These are phyloP conservation scores for Thelonectria blattea DNA, from an alignment of 2,329 filamentous ascomycete genomes.

Conservation along the genomic window DNA sequence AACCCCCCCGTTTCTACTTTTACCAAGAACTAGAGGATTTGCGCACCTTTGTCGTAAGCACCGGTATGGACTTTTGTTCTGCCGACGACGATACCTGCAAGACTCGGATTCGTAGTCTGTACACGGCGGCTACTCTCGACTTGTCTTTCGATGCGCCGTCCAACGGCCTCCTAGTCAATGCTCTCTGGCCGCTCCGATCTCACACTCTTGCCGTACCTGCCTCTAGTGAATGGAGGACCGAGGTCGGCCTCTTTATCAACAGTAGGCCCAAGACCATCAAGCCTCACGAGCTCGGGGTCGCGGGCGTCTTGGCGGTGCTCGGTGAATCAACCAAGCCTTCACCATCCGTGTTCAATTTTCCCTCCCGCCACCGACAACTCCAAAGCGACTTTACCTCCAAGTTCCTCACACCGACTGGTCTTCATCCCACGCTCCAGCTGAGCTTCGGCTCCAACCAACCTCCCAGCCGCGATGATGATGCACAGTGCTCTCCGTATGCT, in stretches of 20 bases:
- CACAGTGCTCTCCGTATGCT: constrained; percentile 74
- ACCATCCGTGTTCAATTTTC: constrained; percentile 82
- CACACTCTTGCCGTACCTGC: constrained; percentile 50
- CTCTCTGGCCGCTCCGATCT: constrained; percentile 62
- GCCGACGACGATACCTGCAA: constrained; percentile 55
- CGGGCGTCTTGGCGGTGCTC: constrained; percentile 79
- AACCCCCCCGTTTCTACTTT: constrained; percentile 68
- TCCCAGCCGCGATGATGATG: constrained; percentile 57
- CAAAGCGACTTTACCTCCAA: constrained; percentile 62
- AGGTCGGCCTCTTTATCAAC: constrained; percentile 79
- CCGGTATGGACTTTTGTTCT: constrained; percentile 59
- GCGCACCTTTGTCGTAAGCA: constrained; percentile 58
- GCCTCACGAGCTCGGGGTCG: constrained; percentile 76
- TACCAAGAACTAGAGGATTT: constrained; percentile 69
- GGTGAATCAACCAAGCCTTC: constrained; percentile 76
- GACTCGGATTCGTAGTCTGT: constrained; percentile 50
- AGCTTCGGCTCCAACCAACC: constrained; percentile 60
- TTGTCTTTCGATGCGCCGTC: constrained; percentile 76
- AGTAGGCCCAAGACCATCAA: constrained; percentile 66
- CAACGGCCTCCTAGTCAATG: constrained; percentile 68
- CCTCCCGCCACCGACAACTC: constrained; percentile 74
- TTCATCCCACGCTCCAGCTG: constrained; percentile 82
- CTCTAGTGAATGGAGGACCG: constrained; percentile 63
- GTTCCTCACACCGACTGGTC: constrained; percentile 75
- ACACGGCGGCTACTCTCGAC: constrained; percentile 70